These are phyloP conservation scores for Usnea hakonensis DNA, from an alignment of 495 filamentous ascomycete species.

Conservation along the genomic window DNA sequence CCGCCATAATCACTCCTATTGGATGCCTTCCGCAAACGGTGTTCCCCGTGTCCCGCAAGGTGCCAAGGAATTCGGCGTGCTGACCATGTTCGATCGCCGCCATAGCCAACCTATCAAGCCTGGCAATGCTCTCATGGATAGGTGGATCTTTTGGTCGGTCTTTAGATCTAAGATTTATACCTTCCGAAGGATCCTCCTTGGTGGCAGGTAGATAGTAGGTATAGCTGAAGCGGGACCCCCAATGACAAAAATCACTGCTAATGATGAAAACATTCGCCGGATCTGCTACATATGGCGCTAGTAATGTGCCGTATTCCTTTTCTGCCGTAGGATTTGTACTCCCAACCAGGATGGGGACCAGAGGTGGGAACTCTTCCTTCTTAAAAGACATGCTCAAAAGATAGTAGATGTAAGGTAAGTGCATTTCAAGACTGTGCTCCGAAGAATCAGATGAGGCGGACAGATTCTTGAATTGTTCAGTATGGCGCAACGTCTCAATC, in stretches of 20 bases:
- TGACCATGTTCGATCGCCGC: slow-evolving; percentile 67
- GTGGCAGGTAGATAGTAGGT: slow-evolving; percentile 63
- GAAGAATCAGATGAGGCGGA: slow-evolving; percentile 60
- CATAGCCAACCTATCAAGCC: slow-evolving; percentile 76
- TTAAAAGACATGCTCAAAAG: slow-evolving; percentile 54
- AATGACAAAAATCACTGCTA: slow-evolving; percentile 94
- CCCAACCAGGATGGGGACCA: slow-evolving; percentile 89
- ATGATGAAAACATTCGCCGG: slow-evolving; percentile 75
- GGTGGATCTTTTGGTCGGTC: slow-evolving; percentile 42
- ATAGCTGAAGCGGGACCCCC: slow-evolving; percentile 82
- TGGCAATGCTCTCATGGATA: slow-evolving; percentile 79
- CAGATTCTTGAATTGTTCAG: slow-evolving; percentile 69
- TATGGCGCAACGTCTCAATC: slow-evolving; percentile 53
- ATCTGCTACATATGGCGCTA: slow-evolving; percentile 76
- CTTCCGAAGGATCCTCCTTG: slow-evolving; percentile 21
- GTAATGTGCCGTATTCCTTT: slow-evolving; percentile 55
- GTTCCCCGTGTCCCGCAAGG: slow-evolving; percentile 67
- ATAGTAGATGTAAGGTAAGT: slow-evolving; percentile 90
- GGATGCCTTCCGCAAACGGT: slow-evolving; percentile 95
- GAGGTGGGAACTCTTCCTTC: slow-evolving; percentile 51
- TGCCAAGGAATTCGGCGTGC: slow-evolving; percentile 59
- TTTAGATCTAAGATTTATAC: slow-evolving; percentile 30
- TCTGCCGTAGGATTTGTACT: slow-evolving; percentile 59
- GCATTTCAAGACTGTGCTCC: slow-evolving; percentile 96
- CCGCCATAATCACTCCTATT: slow-evolving; percentile 90